A percentile compares a stretch with the other conserved stretches of the same genome.
These are phyloP conservation scores for Myxozyma kluyveri DNA, from an alignment of 805 yeast species.

Conservation along the genomic window DNA sequence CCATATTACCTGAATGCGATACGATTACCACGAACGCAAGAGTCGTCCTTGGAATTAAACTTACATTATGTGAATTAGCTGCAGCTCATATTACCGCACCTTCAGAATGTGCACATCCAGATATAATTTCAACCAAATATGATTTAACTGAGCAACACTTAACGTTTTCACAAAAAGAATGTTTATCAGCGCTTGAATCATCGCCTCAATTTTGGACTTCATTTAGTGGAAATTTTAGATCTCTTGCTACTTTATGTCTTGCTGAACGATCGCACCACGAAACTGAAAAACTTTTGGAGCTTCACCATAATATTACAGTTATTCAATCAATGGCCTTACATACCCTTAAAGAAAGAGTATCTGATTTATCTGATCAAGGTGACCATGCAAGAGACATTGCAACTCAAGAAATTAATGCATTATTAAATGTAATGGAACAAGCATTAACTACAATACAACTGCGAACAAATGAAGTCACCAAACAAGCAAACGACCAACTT, in stretches of 20 bases:
- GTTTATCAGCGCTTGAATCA: slow-evolving; percentile 16
- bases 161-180: slow-evolving; percentile 5
- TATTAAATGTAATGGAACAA: not conserved
- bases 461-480: too few species aligned
- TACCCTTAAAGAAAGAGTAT: slow-evolving; percentile 1
- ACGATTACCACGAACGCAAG: slow-evolving; percentile 14
- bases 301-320: slow-evolving; percentile 19
- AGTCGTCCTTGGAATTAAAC: slow-evolving; percentile 17
- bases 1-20: slow-evolving; percentile 19
- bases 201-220: slow-evolving; percentile 33
- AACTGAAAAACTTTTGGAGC: slow-evolving; percentile 13
- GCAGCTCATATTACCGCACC: slow-evolving; percentile 24
- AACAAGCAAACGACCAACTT: too few species aligned
- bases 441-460: too few species aligned
- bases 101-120: slow-evolving; percentile 5
- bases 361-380: not conserved
- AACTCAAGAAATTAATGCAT: not conserved
- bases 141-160: not conserved
- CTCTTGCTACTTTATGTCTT: slow-evolving; percentile 24
- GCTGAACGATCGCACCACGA: slow-evolving; percentile 22
- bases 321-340: slow-evolving; percentile 12
- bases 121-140: too few species aligned
- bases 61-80: slow-evolving; percentile 29
- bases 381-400: not conserved
- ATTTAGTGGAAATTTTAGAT: slow-evolving; percentile 30